A percentile compares a stretch with the other conserved stretches of the same genome.
These are phyloP conservation scores for Suhomyces kilbournensis DNA, from an alignment of 805 yeast genomes.

Conservation along the genomic window DNA sequence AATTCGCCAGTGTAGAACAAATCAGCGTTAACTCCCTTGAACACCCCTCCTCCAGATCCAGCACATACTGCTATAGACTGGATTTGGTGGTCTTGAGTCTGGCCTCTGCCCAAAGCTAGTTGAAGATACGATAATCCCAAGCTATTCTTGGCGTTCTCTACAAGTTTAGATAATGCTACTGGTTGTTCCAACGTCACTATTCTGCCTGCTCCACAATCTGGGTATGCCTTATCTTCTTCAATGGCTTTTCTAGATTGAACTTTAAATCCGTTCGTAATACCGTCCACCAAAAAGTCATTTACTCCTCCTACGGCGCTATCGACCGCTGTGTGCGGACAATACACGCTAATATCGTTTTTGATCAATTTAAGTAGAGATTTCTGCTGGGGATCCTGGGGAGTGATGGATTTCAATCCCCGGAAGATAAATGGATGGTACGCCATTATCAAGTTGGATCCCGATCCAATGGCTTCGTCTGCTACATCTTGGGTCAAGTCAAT, in stretches of 20 bases:
- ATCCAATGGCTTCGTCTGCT: constrained; percentile 74
- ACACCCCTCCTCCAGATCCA: constrained; percentile 86
- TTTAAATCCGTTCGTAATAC: constrained; percentile 38
- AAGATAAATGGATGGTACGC: constrained; percentile 95
- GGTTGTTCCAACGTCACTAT: constrained; percentile 48
- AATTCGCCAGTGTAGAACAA: constrained; percentile 87
- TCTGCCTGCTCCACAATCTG: constrained; percentile 82
- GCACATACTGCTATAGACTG: constrained; percentile 82
- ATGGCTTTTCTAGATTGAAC: constrained; percentile 34
- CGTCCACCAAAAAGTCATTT: constrained; percentile 83
- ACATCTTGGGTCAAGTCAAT: constrained; percentile 83
- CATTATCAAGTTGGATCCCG: constrained; percentile 55
- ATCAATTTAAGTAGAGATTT: constrained; percentile 67
- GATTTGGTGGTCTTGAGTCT: constrained; percentile 33
- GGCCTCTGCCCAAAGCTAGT: constrained; percentile 44
- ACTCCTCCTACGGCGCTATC: constrained; percentile 94
- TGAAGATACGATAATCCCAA: constrained; percentile 59
- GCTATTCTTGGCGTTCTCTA: constrained; percentile 50
- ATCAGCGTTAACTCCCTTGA: constrained; percentile 61
- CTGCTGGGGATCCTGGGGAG: constrained; percentile 73
- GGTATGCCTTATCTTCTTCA: constrained; percentile 40
- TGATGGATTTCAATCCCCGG: constrained; percentile 75
- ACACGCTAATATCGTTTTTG: constrained; percentile 78
- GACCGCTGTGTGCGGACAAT: constrained; percentile 94
- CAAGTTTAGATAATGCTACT: constrained; percentile 41